phyloP scores from a whole-genome alignment of 352 stramenopile genomes.

The Aphanomyces euteiches region DNA sequence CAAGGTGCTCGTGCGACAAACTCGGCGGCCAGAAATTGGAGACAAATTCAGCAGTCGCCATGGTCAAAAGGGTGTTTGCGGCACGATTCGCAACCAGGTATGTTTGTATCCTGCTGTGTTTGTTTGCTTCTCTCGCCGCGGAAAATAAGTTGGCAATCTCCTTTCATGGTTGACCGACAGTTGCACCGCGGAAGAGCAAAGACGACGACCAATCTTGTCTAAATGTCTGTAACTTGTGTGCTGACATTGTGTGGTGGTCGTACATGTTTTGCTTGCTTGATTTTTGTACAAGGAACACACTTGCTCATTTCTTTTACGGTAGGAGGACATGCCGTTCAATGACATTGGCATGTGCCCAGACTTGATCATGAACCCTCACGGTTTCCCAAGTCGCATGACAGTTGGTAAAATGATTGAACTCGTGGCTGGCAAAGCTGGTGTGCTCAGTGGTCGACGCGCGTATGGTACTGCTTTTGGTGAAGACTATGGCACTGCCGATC shows the following conservation, averaged over 20 bases:
- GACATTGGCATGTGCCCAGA: slow-evolving; percentile 97
- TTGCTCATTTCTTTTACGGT: slow-evolving; percentile 54
- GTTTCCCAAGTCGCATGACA: slow-evolving; percentile 99
- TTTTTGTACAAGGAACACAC: not conserved
- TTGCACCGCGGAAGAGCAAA: slow-evolving; percentile 23
- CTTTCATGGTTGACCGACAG: slow-evolving; percentile 6
- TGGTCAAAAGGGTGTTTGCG: slow-evolving; percentile 99
- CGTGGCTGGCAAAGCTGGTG: slow-evolving; percentile 96
- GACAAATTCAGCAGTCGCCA: slow-evolving; percentile 99
- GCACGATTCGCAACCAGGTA: slow-evolving; percentile 88
- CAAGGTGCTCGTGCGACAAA: slow-evolving; percentile 96
- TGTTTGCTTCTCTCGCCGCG: slow-evolving; percentile 15
- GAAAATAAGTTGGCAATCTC: slow-evolving; percentile 14
- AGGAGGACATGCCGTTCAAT: slow-evolving; percentile 99
- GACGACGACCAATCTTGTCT: not conserved
- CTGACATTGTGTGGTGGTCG: not conserved
- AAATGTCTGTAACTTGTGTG: not conserved
- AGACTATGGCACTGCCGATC: slow-evolving; percentile 95
- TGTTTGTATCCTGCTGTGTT: slow-evolving; percentile 1
- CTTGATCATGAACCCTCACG: slow-evolving; percentile 99
- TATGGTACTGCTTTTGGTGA: slow-evolving; percentile 99
- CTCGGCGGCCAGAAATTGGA: slow-evolving; percentile 96
- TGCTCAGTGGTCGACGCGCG: slow-evolving; percentile 94
- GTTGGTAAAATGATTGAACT: slow-evolving; percentile 99
- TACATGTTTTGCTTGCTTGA: slow-evolving; percentile 1